Evolutionary conservation across 805 yeast species (phyloP).

Genomic region (Naumovozyma castellii): DNA sequence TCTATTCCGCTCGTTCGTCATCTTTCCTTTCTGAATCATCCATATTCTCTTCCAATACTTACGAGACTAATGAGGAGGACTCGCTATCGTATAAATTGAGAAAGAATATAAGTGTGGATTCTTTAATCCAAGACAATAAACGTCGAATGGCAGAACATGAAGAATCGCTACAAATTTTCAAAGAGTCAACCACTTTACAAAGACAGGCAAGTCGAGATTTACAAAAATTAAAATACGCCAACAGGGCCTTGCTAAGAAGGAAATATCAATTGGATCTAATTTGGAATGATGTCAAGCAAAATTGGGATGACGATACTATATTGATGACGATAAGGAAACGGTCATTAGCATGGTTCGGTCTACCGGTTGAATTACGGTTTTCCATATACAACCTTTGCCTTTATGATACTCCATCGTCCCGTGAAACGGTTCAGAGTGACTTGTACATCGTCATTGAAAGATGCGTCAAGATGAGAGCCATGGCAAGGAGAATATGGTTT

Average conservation of each 20-base stretch:
- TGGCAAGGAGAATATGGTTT: background rate
- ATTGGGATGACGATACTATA: conserved; percentile 2
- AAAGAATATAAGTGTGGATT: conserved; percentile 13
- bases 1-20: conserved; percentile 2
- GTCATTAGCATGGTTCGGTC: conserved; percentile 12
- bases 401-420: too few species aligned
- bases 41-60: background rate
- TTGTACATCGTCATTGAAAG: conserved; percentile 3
- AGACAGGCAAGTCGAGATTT: conserved; percentile 7
- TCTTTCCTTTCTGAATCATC: conserved; percentile 2
- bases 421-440: too few species aligned
- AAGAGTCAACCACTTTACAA: background rate
- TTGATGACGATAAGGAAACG: conserved; percentile 8
- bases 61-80: background rate
- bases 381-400: conserved; percentile 9
- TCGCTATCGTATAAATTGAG: conserved; percentile 3
- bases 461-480: conserved; percentile 1
- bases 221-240: conserved; percentile 8
- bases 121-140: conserved; percentile 14
- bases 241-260: conserved; percentile 7
- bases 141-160: conserved; percentile 9
- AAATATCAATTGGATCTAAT: conserved; percentile 3
- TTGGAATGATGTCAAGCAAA: conserved; percentile 8
- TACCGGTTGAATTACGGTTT: conserved; percentile 11
- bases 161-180: conserved; percentile 4